Evolutionary conservation across 2,329 filamentous ascomycete species (phyloP).

Genomic region (Fusarium sp.): DNA sequence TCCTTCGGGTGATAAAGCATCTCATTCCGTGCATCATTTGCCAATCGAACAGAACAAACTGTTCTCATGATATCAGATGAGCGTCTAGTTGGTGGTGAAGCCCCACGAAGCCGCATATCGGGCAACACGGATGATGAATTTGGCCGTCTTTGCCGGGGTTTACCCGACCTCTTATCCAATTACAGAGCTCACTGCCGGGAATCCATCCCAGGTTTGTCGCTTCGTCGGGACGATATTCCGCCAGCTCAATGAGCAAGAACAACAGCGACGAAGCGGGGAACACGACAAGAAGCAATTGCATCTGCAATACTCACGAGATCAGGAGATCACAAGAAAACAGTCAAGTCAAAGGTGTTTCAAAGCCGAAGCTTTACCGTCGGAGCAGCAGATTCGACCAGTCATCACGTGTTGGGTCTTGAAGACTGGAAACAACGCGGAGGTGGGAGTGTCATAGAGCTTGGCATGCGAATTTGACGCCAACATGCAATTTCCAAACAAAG

Average conservation of each 20-base stretch:
- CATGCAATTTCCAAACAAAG: constrained; percentile 13
- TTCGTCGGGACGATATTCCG: constrained; percentile 45
- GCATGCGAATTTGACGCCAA: constrained; percentile 4
- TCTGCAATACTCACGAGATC: constrained; percentile 3
- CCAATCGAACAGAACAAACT: constrained; percentile 19
- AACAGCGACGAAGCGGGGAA: constrained; percentile 5
- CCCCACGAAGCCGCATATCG: constrained; percentile 42
- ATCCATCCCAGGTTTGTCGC: constrained; percentile 25
- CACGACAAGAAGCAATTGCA: constrained; percentile 1
- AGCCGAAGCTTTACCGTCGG: background rate
- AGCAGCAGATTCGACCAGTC: background rate
- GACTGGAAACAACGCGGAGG: background rate
- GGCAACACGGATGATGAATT: constrained; percentile 16
- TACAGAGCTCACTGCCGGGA: background rate
- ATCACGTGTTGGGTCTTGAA: background rate
- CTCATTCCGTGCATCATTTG: constrained; percentile 29
- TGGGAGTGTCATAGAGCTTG: background rate
- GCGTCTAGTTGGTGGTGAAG: constrained; percentile 37
- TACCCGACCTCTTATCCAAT: constrained; percentile 25
- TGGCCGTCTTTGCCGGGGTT: constrained; percentile 13
- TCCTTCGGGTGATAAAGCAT: constrained; percentile 5
- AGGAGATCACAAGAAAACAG: too few species aligned
- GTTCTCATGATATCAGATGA: constrained; percentile 44
- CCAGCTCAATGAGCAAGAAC: constrained; percentile 2
- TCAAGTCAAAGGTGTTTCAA: background rate